phyloP scores from a whole-genome alignment of 495 filamentous ascomycete species.

The Aspergillus mulundensis region DNA sequence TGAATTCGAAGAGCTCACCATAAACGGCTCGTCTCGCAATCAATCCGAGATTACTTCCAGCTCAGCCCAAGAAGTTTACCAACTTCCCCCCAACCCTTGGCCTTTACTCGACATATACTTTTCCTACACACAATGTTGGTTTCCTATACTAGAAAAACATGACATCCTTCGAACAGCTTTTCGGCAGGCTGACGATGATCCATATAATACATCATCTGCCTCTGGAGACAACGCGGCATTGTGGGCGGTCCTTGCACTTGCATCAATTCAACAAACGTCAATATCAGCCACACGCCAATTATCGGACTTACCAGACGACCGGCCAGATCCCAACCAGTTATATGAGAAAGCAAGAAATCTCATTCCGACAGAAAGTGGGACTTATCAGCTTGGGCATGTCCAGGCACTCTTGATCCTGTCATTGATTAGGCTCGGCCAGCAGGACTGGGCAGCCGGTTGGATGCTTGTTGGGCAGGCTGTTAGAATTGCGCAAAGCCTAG shows the following conservation, averaged over 20 bases:
- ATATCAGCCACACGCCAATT: conserved; percentile 33
- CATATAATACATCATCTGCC: conserved; percentile 26
- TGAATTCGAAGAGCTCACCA: background rate
- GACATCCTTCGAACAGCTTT: conserved; percentile 52
- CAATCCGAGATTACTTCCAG: background rate
- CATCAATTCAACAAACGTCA: conserved; percentile 45
- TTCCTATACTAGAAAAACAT: conserved; percentile 69
- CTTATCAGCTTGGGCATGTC: conserved; percentile 55
- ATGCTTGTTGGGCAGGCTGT: conserved; percentile 58
- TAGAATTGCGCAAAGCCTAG: conserved; percentile 48
- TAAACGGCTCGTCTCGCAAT: background rate
- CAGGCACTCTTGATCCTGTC: conserved; percentile 60
- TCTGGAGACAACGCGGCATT: conserved; percentile 58
- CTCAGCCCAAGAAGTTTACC: background rate
- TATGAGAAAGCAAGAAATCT: conserved; percentile 53
- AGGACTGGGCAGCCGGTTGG: conserved; percentile 52
- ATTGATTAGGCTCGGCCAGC: conserved; percentile 54
- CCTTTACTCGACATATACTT: conserved; percentile 69
- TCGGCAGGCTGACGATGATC: conserved; percentile 39
- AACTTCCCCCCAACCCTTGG: conserved; percentile 46
- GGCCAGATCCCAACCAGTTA: conserved; percentile 30
- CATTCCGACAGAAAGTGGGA: conserved; percentile 52
- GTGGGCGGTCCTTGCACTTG: conserved; percentile 57
- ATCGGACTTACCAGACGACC: conserved; percentile 16
- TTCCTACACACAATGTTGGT: conserved; percentile 69